phyloP scores from a whole-genome alignment of 2,329 filamentous ascomycete genomes.

The Zymoseptoria crescenta region DNA sequence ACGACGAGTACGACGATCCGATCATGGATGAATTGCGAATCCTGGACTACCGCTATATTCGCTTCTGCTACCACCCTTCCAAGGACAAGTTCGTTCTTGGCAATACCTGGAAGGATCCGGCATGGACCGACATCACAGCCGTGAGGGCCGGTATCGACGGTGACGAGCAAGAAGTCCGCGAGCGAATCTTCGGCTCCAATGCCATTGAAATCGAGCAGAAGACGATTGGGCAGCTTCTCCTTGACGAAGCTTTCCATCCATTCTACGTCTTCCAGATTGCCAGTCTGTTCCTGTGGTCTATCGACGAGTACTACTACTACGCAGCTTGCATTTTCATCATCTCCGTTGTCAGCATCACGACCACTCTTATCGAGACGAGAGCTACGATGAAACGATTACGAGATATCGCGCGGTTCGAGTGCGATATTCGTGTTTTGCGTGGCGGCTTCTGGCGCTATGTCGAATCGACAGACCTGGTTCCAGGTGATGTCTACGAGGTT shows the following conservation, averaged over 20 bases:
- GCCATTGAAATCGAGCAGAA: conserved; percentile 92
- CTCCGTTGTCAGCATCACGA: conserved; percentile 82
- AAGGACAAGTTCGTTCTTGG: conserved; percentile 83
- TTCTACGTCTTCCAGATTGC: conserved; percentile 98
- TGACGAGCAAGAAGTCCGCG: conserved; percentile 76
- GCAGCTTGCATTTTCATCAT: conserved; percentile 91
- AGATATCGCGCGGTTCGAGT: conserved; percentile 91
- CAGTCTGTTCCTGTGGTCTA: conserved; percentile 85
- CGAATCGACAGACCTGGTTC: conserved; percentile 78
- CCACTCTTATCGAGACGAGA: conserved; percentile 83
- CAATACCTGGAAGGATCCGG: conserved; percentile 88
- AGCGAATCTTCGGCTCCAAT: conserved; percentile 82
- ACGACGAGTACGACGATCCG: conserved; percentile 65
- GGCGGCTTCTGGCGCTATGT: conserved; percentile 95
- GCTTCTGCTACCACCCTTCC: conserved; percentile 81
- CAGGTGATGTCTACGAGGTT: conserved; percentile 93
- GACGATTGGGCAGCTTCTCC: conserved; percentile 67
- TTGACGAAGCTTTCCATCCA: conserved; percentile 94
- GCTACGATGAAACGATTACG: conserved; percentile 85
- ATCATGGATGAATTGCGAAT: conserved; percentile 66
- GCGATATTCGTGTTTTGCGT: conserved; percentile 84
- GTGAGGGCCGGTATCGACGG: conserved; percentile 75
- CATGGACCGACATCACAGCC: conserved; percentile 69
- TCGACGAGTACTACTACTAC: conserved; percentile 98
- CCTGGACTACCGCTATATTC: conserved; percentile 88